Evolutionary conservation across 1,284 basidiomycete species (phyloP), one percentile per base, ranked within the genome.

Genomic region (Apiotrichum porosum): DNA sequence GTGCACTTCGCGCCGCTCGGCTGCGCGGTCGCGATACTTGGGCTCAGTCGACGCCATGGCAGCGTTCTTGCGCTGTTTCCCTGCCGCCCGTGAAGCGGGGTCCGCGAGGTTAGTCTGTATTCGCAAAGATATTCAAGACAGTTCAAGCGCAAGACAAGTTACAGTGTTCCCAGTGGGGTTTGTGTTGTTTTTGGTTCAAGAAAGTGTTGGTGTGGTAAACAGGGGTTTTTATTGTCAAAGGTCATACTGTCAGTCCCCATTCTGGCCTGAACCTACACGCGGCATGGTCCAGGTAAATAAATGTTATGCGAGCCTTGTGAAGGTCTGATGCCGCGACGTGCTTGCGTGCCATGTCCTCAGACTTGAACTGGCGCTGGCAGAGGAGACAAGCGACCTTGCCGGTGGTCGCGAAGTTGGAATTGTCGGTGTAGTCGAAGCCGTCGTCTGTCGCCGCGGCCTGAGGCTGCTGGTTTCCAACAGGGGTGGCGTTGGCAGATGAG

Each of bases 11-110:
- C 92, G 81, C 9, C 92, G 83, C 65, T 93, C 90, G 1, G 83
- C 86, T 1, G 92, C 92, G 32, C 92, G 83, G 69, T 97, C 92
- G 31, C 90, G 83, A 72, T 95, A 95, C 66, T 88, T 89, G 3
- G 85, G 83, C 47, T 41, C 37, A 8, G 57, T 28, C 65, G 68
- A 54, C 51, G 70, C 50, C 75, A 79, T 75, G 3, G 77, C 75
- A 13, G 77, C 76, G 18, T 78, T 74, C 14, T 77, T 79, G 62
- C 92, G 90, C 54, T 84, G 81, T 28, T 80, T 80, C 14, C 88
- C 88, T 36, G 85, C 72, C 38, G 87, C 83, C 49, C 84, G 80
- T 18, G 86, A 72, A 58, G 77, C 80, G 2, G 78, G 52, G 60
- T 93, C 85, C 65, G 81, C 81, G 69, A 80, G 81, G 68, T 94